Percentiles rank a stretch among this genome's conserved stretches.
phyloP scores from a whole-genome alignment of 2,329 filamentous ascomycete genomes.

The Aspergillus alliaceus region DNA sequence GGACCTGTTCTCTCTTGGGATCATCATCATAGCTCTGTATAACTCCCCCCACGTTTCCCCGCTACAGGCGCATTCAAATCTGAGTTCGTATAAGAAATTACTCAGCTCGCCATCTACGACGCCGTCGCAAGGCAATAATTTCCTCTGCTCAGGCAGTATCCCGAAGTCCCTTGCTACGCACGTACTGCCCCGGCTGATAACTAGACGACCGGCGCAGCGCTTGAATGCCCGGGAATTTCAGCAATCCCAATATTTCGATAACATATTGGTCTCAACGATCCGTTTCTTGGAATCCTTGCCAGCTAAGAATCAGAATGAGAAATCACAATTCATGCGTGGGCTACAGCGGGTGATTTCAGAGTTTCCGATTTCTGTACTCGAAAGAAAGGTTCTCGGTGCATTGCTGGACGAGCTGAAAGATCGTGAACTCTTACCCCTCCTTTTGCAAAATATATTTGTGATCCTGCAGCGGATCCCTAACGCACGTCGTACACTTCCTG shows the following conservation, averaged over 20 bases:
- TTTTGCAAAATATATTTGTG: slow-evolving; percentile 89
- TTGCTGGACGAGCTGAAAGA: slow-evolving; percentile 94
- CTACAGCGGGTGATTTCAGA: slow-evolving; percentile 83
- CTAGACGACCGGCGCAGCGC: slow-evolving; percentile 80
- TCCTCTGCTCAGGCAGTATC: slow-evolving; percentile 73
- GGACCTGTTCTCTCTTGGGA: slow-evolving; percentile 90
- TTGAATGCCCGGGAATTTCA: slow-evolving; percentile 90
- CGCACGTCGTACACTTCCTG: slow-evolving; percentile 75
- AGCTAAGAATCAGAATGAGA: slow-evolving; percentile 87
- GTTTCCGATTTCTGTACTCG: slow-evolving; percentile 89
- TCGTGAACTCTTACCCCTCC: slow-evolving; percentile 76
- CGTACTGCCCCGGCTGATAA: slow-evolving; percentile 82
- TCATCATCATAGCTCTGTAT: slow-evolving; percentile 86
- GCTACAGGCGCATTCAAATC: slow-evolving; percentile 75
- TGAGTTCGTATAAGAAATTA: slow-evolving; percentile 80
- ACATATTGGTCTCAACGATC: slow-evolving; percentile 92
- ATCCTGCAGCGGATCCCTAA: slow-evolving; percentile 78
- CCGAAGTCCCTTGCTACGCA: slow-evolving; percentile 74
- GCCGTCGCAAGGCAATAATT: slow-evolving; percentile 80
- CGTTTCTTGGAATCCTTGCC: slow-evolving; percentile 90
- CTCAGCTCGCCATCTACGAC: slow-evolving; percentile 77
- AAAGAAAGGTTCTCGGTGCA: slow-evolving; percentile 89
- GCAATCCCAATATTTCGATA: slow-evolving; percentile 94
- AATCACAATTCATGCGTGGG: slow-evolving; percentile 86
- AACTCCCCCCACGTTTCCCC: slow-evolving; percentile 92